Evolutionary conservation across 768 basidiomycete genomes (phyloP), one percentile per base, ranked within the genome.

Genomic region (Boletus vinaceobasis): DNA sequence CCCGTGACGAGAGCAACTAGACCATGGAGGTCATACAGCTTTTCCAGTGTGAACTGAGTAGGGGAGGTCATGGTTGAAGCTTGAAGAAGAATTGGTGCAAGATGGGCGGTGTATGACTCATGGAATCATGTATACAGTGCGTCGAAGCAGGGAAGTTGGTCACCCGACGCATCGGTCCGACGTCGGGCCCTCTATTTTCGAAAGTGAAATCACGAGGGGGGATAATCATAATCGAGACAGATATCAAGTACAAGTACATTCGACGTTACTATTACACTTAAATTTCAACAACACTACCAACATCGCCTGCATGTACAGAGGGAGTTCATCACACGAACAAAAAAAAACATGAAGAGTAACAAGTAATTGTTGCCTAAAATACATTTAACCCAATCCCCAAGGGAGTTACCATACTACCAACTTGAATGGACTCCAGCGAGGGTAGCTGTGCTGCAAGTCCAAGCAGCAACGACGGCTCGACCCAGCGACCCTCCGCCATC

Each of bases 21-120:
- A n/a, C 83, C 84, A 23, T 75, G 68, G 53, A 89, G 77, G 59
- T 82, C 77, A 60, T 77, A 80, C 19, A 83, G 42, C 43, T 63
- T 71, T 31, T 59, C 62, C 14, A 55, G 31, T 2, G 61, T 66
- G 43, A 71, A 61, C 32, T 59, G 55, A 35, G 58, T 17, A 8
- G 69, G 60, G 31, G 64, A 56, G 15, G 60, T 35, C 69, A 71
- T 72, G 53, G 27, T 48, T 23, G 15, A 23, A 23, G 23, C 23
- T 23, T 23, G 39, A 50, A 35, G 49, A 9, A 11, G 23, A 27
- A 44, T n/a, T 5, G 54, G 13, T 35, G 9, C 21, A 21, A n/a
- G 45, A 36, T 48, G 3, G 10, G 29, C 4, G 7, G 26, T 6
- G 17, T n/a, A n/a, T n/a, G n/a, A n/a, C n/a, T n/a, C n/a, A n/a